These are phyloP conservation scores for Papiliotrema flavescens DNA, from an alignment of 1,284 basidiomycete species.

Conservation along the genomic window DNA sequence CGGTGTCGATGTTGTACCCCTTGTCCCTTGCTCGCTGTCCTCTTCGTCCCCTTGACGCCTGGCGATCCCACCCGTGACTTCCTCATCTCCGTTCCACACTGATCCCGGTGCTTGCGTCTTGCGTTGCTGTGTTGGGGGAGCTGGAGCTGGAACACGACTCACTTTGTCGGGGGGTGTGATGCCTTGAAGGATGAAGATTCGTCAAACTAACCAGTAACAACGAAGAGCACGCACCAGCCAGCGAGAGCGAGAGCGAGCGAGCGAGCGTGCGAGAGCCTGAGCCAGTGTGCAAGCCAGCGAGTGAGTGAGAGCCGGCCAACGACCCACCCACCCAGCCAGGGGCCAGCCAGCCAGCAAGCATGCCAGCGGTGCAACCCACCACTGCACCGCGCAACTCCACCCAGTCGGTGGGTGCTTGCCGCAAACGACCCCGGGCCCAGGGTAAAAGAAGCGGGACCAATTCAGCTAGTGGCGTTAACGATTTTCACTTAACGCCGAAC, in stretches of 20 bases:
- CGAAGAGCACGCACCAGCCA: background rate
- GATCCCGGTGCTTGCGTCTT: background rate
- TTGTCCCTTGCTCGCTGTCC: background rate
- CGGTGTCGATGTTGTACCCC: background rate
- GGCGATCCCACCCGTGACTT: background rate
- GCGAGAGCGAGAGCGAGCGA: background rate
- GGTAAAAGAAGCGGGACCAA: background rate
- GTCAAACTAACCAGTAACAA: background rate
- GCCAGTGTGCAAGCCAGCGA: background rate
- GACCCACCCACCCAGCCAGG: no score
- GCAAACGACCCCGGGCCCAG: no score
- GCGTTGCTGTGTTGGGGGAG: background rate
- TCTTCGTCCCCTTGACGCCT: background rate
- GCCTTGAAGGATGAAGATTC: conserved; percentile 13
- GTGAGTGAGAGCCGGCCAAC: no score
- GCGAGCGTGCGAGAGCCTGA: no score
- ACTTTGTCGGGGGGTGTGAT: conserved; percentile 6
- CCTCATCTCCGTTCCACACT: background rate
- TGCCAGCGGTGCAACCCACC: background rate
- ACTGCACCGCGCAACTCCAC: background rate
- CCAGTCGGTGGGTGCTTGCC: no score
- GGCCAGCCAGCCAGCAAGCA: background rate
- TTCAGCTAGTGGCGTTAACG: conserved; percentile 9
- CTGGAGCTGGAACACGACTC: conserved; percentile 2
- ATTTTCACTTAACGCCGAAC: conserved; percentile 16